These are phyloP conservation scores for Rhizophagus clarus DNA, from an alignment of 192 early-diverging fungal species.

Conservation along the genomic window DNA sequence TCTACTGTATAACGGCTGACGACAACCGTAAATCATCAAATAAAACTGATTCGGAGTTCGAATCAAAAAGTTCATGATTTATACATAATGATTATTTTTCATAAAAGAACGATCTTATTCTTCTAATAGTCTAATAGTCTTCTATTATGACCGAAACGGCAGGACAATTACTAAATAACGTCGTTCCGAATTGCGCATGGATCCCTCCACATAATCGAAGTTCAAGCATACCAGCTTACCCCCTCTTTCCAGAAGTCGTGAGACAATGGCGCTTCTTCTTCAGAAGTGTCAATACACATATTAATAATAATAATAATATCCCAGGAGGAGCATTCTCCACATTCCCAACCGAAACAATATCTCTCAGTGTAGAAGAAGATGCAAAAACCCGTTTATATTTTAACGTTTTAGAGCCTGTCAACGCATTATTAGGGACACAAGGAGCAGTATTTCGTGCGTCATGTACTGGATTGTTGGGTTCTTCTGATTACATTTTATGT, in stretches of 20 bases:
- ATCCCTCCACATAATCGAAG: not conserved
- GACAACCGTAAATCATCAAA: too few species aligned
- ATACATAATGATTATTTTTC: too few species aligned
- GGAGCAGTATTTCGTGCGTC: not conserved
- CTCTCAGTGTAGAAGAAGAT: not conserved
- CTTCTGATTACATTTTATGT: not conserved
- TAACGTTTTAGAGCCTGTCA: not conserved
- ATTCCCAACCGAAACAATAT: not conserved
- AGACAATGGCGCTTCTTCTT: too few species aligned
- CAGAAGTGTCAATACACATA: too few species aligned
- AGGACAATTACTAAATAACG: constrained; percentile 4
- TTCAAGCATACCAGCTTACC: constrained; percentile 16
- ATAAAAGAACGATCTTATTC: not conserved
- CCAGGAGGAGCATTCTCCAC: not conserved
- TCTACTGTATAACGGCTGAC: too few species aligned
- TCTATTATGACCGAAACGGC: not conserved
- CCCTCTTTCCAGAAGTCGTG: not conserved
- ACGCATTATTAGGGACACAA: not conserved
- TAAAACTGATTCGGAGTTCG: too few species aligned
- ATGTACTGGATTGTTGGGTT: not conserved
- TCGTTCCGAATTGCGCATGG: not conserved
- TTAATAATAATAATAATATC: not conserved
- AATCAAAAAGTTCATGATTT: too few species aligned
- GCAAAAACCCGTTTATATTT: not conserved
- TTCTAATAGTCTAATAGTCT: constrained; percentile 9